These are phyloP conservation scores for Castanea crenata DNA, from an alignment of 306 rosid species.

Conservation along the genomic window DNA sequence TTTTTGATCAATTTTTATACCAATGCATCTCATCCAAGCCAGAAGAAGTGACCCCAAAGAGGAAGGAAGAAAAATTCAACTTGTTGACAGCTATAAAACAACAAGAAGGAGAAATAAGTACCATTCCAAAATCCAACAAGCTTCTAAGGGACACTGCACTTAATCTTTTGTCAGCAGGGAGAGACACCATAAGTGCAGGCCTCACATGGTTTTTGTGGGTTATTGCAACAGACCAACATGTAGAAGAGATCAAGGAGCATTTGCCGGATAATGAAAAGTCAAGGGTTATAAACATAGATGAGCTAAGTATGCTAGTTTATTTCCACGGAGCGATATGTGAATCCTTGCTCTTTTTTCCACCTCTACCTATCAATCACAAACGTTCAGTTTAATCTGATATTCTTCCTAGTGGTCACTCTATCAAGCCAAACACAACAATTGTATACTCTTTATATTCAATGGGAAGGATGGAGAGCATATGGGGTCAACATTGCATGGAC, in stretches of 20 bases:
- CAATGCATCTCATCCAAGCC: conserved; percentile 6
- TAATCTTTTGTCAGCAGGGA: conserved; percentile 33
- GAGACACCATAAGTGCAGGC: conserved; percentile 41
- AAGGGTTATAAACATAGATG: background rate
- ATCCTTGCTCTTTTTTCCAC: conserved; percentile 45
- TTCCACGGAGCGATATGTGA: conserved; percentile 55
- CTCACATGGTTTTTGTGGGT: conserved; percentile 53
- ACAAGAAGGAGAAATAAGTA: background rate
- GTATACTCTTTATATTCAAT: conserved; percentile 33
- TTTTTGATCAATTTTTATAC: conserved; percentile 14
- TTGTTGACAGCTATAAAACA: conserved; percentile 27
- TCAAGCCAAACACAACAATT: conserved; percentile 3
- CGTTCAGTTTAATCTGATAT: conserved; percentile 21
- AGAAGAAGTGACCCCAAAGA: background rate
- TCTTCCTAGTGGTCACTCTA: conserved; percentile 52
- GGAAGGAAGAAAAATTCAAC: conserved; percentile 11
- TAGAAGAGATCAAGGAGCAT: conserved; percentile 30
- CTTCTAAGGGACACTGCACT: conserved; percentile 45
- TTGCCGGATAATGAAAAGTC: background rate
- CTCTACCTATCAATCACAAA: conserved; percentile 37
- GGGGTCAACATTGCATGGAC: conserved; percentile 57
- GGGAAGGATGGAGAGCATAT: conserved; percentile 47
- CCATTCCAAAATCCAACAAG: conserved; percentile 3
- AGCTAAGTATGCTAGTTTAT: conserved; percentile 39
- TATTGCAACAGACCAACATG: conserved; percentile 39